Base-by-base conservation (phyloP, 78 protist genomes). In the Dictyostelium intermedium region DNA sequence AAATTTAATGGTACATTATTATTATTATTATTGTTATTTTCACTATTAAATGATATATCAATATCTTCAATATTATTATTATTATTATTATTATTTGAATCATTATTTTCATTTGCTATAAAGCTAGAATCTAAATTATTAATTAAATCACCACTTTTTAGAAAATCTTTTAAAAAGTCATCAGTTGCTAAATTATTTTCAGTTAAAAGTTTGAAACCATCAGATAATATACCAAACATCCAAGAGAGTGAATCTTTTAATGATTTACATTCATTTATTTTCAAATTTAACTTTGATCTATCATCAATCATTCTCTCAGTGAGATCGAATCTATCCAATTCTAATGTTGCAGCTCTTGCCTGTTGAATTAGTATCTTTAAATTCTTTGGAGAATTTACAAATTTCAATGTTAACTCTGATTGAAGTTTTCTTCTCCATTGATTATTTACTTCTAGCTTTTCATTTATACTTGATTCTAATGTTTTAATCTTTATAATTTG, bases 341-440 rank as follows among this genome's bases (percentile, higher is more conserved):
- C 94, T 23, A 80, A 70, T 6, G 69, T 35, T 9, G 94, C 94
- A 70, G 87, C 80, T 89, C 94, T 78, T 23, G 94, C 94, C 45
- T 78, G 87, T 80, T 89, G 94, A 70, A 89, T 89, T 32, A 89
- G 32, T 32, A 76, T 60, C 11, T 89, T 89, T 50, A 80, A 85
- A 69, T 80, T 53, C 20, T 61, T 79, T 25, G 50, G 72, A 6
- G 81, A 87, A 13, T 80, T 53, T 32, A 13, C 18, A 32, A 66
- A 61, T 41, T 30, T 39, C 2, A 81, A 39, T 0, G 85, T 66
- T 35, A 80, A 50, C 20, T 89, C 87, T 23, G 61, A 50, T 70
- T 89, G 94, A 50, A 69, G 47, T 47, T 89, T 81, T 66, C 83
- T 89, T 81, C 94, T 78, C 94, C 94, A 89, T 56, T 80, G 60